Percentiles rank a stretch among this genome's conserved stretches.
These are phyloP conservation scores for Penicillium maclennaniae DNA, from an alignment of 495 filamentous ascomycete species.

Conservation along the genomic window DNA sequence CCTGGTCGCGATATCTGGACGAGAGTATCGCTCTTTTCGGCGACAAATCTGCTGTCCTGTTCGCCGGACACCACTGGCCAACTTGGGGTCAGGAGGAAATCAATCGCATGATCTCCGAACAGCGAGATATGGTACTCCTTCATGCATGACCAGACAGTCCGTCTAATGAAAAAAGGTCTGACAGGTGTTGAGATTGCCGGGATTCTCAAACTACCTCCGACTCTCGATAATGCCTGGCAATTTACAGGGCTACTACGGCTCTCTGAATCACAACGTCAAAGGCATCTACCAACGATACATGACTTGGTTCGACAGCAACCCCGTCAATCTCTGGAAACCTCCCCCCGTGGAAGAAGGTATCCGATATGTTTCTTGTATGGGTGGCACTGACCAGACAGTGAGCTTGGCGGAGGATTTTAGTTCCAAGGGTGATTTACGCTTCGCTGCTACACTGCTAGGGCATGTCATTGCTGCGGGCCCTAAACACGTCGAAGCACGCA, in stretches of 20 bases:
- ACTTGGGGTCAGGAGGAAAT: constrained; percentile 23
- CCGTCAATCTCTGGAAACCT: constrained; percentile 33
- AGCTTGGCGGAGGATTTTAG: constrained; percentile 8
- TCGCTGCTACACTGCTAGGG: constrained; percentile 19
- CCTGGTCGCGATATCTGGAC: constrained; percentile 18
- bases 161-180: constrained; percentile 24
- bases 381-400: constrained; percentile 14
- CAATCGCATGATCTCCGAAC: constrained; percentile 14
- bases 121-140: constrained; percentile 34
- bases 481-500: not conserved
- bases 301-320: constrained; percentile 37
- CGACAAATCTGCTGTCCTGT: constrained; percentile 10
- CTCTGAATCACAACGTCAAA: constrained; percentile 36
- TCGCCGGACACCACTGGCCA: constrained; percentile 29
- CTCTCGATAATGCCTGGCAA: constrained; percentile 23
- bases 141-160: constrained; percentile 34
- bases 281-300: constrained; percentile 37
- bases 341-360: constrained; percentile 20
- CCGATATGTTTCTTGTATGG: constrained; percentile 27
- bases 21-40: constrained; percentile 17
- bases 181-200: constrained; percentile 33
- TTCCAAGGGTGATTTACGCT: constrained; percentile 15
- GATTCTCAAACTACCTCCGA: constrained; percentile 19
- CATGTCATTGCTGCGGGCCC: constrained; percentile 18
- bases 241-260: constrained; percentile 33